Evolutionary conservation across 176 grass and related monocot species (phyloP).

Genomic region (Saccharum officinarum): DNA sequence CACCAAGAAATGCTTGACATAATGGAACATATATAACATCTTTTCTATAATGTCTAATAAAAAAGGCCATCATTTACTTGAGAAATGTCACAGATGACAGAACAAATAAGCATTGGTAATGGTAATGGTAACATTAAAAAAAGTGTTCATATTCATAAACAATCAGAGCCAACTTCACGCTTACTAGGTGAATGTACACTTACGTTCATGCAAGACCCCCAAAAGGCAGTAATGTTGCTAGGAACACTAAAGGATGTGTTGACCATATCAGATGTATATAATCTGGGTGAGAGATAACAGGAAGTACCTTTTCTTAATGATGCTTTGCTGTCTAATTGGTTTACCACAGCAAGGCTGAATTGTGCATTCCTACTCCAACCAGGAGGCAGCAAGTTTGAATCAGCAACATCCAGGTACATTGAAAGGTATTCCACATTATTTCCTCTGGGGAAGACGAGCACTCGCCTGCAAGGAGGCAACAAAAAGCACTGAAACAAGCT

Average conservation of each 20-base stretch:
- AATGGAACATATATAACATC: background rate
- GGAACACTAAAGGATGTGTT: conserved; percentile 1
- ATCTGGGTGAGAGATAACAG: conserved; percentile 4
- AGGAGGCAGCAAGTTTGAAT: conserved; percentile 43
- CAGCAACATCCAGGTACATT: conserved; percentile 77
- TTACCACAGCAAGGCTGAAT: conserved; percentile 69
- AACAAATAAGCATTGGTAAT: background rate
- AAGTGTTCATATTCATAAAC: background rate
- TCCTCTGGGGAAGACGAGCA: conserved; percentile 67
- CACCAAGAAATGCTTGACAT: conserved; percentile 1
- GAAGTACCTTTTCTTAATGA: conserved; percentile 70
- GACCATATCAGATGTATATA: background rate
- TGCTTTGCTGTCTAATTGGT: conserved; percentile 54
- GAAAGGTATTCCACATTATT: conserved; percentile 62
- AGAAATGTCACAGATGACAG: background rate
- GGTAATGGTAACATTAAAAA: background rate
- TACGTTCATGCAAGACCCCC: background rate
- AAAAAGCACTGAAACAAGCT: conserved; percentile 17
- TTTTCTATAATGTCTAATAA: background rate
- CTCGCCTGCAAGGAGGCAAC: conserved; percentile 50
- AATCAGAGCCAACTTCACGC: conserved; percentile 26
- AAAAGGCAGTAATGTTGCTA: conserved; percentile 5
- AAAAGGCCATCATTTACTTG: background rate
- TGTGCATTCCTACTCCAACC: conserved; percentile 73
- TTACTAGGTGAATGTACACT: conserved; percentile 10